phyloP scores from a whole-genome alignment of 176 grass and related monocot genomes.

The Paspalum notatum region DNA sequence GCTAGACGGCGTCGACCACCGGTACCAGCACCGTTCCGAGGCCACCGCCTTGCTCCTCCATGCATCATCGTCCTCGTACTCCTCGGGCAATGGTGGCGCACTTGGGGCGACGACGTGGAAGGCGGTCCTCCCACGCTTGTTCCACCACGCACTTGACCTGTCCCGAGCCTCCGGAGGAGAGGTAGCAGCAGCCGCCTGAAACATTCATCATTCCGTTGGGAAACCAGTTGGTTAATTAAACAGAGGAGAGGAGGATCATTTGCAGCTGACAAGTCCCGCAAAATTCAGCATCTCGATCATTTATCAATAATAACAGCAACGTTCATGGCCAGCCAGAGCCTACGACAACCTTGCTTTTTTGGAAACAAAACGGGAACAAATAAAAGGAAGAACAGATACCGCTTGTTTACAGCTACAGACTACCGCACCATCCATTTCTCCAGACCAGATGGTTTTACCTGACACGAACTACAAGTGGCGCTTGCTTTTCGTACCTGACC shows the following conservation, averaged over 20 bases:
- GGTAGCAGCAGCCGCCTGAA: neutral
- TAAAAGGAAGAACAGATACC: too few relatives aligned
- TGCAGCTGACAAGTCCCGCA: too few relatives aligned
- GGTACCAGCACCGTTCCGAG: constrained; percentile 29
- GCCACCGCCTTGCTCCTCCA: neutral
- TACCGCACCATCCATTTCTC: too few relatives aligned
- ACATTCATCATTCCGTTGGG: neutral
- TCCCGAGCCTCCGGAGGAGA: neutral
- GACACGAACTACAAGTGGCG: too few relatives aligned
- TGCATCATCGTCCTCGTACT: neutral
- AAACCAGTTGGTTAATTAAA: neutral
- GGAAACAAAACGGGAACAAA: too few relatives aligned
- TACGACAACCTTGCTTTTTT: too few relatives aligned
- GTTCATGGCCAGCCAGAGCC: too few relatives aligned
- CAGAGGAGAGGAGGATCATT: too few relatives aligned
- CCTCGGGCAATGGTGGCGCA: constrained; percentile 20
- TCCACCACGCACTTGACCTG: neutral
- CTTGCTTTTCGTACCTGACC: neutral
- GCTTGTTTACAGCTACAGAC: too few relatives aligned
- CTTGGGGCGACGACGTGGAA: neutral
- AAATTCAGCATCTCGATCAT: too few relatives aligned
- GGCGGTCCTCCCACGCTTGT: neutral
- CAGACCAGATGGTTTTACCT: too few relatives aligned
- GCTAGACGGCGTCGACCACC: neutral
- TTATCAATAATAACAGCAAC: too few relatives aligned